Conservation (phyloP, 2,329 filamentous ascomycete genomes). For the Fusarium sp. region DNA sequence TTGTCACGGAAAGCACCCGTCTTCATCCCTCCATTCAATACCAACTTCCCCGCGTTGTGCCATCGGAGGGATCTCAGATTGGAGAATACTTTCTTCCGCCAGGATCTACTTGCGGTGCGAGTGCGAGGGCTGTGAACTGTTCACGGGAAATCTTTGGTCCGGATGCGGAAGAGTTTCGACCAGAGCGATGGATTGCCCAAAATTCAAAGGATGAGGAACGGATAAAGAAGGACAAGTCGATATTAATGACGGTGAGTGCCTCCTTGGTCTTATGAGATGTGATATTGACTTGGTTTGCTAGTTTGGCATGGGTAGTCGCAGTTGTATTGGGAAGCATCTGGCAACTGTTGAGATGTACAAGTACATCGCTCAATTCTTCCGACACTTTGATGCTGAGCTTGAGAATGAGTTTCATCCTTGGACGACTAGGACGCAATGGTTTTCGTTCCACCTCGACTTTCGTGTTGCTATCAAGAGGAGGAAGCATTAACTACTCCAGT, state of each 20-base stretch:
- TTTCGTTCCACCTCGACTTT: constrained; percentile 10
- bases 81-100: constrained; percentile 10
- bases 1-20: constrained; percentile 15
- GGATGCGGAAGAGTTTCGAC: constrained; percentile 10
- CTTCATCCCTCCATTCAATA: constrained; percentile 25
- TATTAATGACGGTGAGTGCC: constrained; percentile 8
- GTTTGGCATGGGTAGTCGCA: constrained; percentile 28
- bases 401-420: neutral
- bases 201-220: neutral
- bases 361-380: constrained; percentile 24
- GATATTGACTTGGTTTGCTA: neutral
- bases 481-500: neutral
- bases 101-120: neutral
- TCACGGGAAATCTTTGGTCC: constrained; percentile 6
- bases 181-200: constrained; percentile 10
- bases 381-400: constrained; percentile 6
- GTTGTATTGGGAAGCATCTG: constrained; percentile 17
- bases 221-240: constrained; percentile 4
- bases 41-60: constrained; percentile 16
- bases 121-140: constrained; percentile 9
- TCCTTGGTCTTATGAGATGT: accelerated
- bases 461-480: neutral
- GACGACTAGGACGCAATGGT: constrained; percentile 9
- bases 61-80: neutral
- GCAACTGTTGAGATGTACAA: constrained; percentile 20